A percentile compares a stretch with the other conserved stretches of the same genome.
Evolutionary conservation across 2,329 filamentous ascomycete species (phyloP).

Genomic region (Zalaria obscura): DNA sequence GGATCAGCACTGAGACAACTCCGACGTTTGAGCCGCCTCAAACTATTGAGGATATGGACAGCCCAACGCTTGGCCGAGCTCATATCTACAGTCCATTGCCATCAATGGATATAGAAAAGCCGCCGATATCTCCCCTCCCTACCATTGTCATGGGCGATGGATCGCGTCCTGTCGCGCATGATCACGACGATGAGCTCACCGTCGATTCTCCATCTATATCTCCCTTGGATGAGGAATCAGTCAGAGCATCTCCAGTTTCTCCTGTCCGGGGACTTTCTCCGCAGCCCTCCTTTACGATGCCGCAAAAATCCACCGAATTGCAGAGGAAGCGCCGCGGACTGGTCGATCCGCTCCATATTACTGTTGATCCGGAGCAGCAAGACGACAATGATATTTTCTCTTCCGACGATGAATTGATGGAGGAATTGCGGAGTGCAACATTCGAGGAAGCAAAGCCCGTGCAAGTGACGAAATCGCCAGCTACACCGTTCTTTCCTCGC

Average conservation of each 20-base stretch:
- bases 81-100: background rate
- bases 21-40: background rate
- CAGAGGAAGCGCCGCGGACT: slow-evolving; percentile 24
- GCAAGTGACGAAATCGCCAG: slow-evolving; percentile 69
- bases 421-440: slow-evolving; percentile 70
- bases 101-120: background rate
- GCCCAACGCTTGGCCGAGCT: background rate
- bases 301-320: slow-evolving; percentile 10
- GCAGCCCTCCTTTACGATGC: slow-evolving; percentile 2
- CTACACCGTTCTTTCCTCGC: slow-evolving; percentile 44
- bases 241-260: background rate
- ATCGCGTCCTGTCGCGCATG: slow-evolving; percentile 6
- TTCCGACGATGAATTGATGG: slow-evolving; percentile 57
- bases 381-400: slow-evolving; percentile 33
- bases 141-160: slow-evolving; percentile 10
- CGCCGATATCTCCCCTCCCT: slow-evolving; percentile 4
- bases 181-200: background rate
- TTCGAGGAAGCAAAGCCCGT: slow-evolving; percentile 74
- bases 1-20: background rate
- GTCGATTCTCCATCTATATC: background rate
- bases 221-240: background rate
- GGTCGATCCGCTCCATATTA: slow-evolving; percentile 24
- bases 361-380: slow-evolving; percentile 23
- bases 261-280: slow-evolving; percentile 1
- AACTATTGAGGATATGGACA: background rate